Conservation (phyloP, 306 rosid species). For the Gleditsia sinensis region DNA sequence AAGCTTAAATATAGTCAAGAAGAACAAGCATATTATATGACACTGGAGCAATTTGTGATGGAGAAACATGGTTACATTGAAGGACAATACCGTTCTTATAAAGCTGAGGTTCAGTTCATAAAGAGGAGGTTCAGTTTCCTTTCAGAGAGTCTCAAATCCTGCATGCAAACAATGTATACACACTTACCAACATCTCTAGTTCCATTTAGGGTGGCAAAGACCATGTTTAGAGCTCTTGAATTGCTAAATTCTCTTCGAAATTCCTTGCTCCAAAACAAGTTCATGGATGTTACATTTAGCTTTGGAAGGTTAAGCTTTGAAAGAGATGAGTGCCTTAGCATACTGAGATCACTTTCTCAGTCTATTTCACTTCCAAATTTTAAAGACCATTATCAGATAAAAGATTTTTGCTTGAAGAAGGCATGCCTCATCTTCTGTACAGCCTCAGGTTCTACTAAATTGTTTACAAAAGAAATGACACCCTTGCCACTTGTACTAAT, state of each 20-base stretch:
- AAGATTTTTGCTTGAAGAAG: slow-evolving; percentile 28
- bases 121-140: slow-evolving; percentile 23
- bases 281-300: neutral
- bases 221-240: slow-evolving; percentile 27
- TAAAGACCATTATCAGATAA: neutral
- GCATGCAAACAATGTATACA: slow-evolving; percentile 34
- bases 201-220: slow-evolving; percentile 16
- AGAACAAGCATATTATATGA: slow-evolving; percentile 18
- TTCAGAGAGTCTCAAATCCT: slow-evolving; percentile 7
- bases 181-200: slow-evolving; percentile 58
- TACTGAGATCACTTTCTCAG: slow-evolving; percentile 11
- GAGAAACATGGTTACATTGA: neutral
- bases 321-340: slow-evolving; percentile 9
- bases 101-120: slow-evolving; percentile 39
- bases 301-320: slow-evolving; percentile 1
- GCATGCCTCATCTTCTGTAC: slow-evolving; percentile 47
- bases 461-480: slow-evolving; percentile 10
- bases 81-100: slow-evolving; percentile 16
- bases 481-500: slow-evolving; percentile 38
- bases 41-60: slow-evolving; percentile 41
- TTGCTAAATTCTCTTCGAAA: slow-evolving; percentile 30
- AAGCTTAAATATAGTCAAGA: neutral
- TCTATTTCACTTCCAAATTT: slow-evolving; percentile 15
- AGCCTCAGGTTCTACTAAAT: slow-evolving; percentile 45
- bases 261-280: neutral